These are phyloP conservation scores for Barnettozyma wickerhamii DNA, from an alignment of 805 yeast genomes.

Conservation along the genomic window DNA sequence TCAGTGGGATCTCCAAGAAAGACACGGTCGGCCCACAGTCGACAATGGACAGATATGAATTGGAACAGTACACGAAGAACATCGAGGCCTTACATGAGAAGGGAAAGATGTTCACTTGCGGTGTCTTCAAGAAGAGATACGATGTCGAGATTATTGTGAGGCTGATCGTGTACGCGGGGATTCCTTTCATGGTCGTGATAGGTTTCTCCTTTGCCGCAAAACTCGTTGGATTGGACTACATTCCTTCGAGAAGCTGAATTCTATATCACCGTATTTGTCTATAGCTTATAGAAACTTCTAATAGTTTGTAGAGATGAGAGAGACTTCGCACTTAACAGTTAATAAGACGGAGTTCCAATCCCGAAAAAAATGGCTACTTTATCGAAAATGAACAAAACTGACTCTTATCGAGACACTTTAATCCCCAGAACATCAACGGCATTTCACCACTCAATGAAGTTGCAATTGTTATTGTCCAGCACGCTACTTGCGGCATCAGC, in stretches of 20 bases:
- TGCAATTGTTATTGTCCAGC: background rate
- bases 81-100: constrained; percentile 22
- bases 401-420: too few relatives aligned
- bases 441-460: background rate
- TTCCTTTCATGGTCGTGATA: constrained; percentile 50
- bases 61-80: constrained; percentile 22
- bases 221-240: constrained; percentile 12
- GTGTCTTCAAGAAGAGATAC: constrained; percentile 57
- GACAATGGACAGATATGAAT: constrained; percentile 21
- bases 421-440: too few relatives aligned
- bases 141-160: constrained; percentile 77
- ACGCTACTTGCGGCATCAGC: background rate
- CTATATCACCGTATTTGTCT: too few relatives aligned
- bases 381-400: background rate
- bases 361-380: too few relatives aligned
- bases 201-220: constrained; percentile 26
- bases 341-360: too few relatives aligned
- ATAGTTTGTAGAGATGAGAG: too few relatives aligned
- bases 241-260: constrained; percentile 4
- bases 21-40: constrained; percentile 25
- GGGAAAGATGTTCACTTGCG: constrained; percentile 29
- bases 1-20: constrained; percentile 12
- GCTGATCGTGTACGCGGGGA: constrained; percentile 76
- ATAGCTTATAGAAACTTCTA: too few relatives aligned
- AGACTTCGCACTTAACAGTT: too few relatives aligned